These are phyloP conservation scores for Moricandia arvensis DNA, from an alignment of 345 rosid genomes.

Conservation along the genomic window DNA sequence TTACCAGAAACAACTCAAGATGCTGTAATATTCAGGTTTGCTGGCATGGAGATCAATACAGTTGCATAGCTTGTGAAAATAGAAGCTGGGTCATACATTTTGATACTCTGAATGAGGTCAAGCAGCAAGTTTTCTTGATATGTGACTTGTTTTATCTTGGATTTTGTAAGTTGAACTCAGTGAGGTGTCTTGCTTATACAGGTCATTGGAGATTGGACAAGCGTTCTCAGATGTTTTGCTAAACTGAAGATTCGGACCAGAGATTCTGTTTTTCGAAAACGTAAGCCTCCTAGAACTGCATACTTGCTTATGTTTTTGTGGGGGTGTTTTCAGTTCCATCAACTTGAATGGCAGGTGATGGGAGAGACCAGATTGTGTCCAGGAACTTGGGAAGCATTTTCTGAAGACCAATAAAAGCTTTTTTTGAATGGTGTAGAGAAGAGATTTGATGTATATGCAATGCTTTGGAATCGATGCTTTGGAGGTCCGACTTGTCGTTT, in stretches of 20 bases:
- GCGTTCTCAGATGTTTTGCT: neutral
- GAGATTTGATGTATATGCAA: neutral
- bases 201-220: conserved; percentile 16
- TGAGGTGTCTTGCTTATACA: neutral
- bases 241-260: neutral
- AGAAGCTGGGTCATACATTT: neutral
- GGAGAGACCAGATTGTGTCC: neutral
- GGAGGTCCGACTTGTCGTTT: neutral
- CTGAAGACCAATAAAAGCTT: neutral
- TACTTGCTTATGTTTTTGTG: neutral
- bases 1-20: neutral
- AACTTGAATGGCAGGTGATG: conserved; percentile 3
- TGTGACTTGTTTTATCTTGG: neutral
- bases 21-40: conserved; percentile 17
- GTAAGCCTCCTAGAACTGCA: conserved; percentile 8
- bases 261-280: conserved; percentile 22
- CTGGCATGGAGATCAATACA: neutral
- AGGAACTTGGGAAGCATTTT: neutral
- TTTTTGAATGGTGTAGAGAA: neutral
- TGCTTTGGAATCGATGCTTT: neutral
- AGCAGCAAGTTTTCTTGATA: neutral
- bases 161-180: neutral
- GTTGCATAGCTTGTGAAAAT: conserved; percentile 15
- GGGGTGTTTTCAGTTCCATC: neutral
- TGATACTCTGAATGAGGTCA: neutral